phyloP scores from a whole-genome alignment of 75 land plant genomes.

The Pseudotsuga menziesii region DNA sequence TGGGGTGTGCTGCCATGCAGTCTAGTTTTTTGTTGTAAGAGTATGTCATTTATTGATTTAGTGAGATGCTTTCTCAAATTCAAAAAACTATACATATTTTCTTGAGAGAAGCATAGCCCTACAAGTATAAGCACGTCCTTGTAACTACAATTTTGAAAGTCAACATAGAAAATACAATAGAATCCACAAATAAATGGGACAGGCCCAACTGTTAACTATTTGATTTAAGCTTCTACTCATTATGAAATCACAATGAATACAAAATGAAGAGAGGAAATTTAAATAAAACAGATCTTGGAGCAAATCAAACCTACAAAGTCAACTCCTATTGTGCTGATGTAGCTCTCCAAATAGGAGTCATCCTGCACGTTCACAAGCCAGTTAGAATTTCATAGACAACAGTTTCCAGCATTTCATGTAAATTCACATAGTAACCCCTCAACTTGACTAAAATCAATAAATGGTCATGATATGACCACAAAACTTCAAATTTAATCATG shows the following conservation, averaged over 20 bases:
- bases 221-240: not conserved
- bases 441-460: not conserved
- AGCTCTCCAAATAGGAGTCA: constrained; percentile 75
- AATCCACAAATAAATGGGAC: too few species aligned
- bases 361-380: constrained; percentile 38
- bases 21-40: too few species aligned
- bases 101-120: too few species aligned
- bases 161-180: too few species aligned
- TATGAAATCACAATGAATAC: not conserved
- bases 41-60: too few species aligned
- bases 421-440: not conserved
- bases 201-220: not conserved
- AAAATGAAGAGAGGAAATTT: not conserved
- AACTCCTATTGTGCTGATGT: constrained; percentile 77
- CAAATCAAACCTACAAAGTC: constrained; percentile 46
- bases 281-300: not conserved
- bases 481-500: not conserved
- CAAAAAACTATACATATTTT: too few species aligned
- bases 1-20: too few species aligned
- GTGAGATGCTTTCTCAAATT: too few species aligned
- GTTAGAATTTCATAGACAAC: constrained; percentile 2
- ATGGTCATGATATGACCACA: not conserved
- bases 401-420: not conserved
- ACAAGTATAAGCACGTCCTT: too few species aligned
- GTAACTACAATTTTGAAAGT: too few species aligned